These are phyloP conservation scores for Schizochytrium sp. DNA, from an alignment of 108 stramenopile species.

Conservation along the genomic window DNA sequence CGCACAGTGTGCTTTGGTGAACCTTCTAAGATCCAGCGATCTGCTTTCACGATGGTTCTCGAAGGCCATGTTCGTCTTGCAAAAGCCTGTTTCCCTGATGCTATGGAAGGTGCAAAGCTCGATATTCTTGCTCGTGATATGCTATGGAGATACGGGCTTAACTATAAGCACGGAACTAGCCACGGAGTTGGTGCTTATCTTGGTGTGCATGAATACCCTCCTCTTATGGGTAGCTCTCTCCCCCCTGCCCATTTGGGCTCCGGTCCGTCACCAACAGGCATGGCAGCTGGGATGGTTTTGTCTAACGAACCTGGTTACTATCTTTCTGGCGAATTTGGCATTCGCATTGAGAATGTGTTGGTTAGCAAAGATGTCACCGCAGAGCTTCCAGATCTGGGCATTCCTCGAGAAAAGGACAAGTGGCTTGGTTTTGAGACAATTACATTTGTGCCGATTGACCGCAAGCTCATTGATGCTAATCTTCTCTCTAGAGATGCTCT, in stretches of 20 bases:
- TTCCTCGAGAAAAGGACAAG: neutral
- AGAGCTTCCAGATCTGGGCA: neutral
- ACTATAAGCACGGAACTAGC: conserved; percentile 97
- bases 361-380: conserved; percentile 40
- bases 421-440: conserved; percentile 68
- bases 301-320: conserved; percentile 99
- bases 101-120: conserved; percentile 82
- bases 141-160: conserved; percentile 89
- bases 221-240: conserved; percentile 64
- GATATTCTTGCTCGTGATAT: conserved; percentile 92
- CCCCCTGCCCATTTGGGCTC: conserved; percentile 75
- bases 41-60: conserved; percentile 90
- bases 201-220: conserved; percentile 98
- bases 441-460: conserved; percentile 66
- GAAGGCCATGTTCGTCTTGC: conserved; percentile 95
- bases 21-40: conserved; percentile 82
- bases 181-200: conserved; percentile 96
- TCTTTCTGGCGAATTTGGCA: conserved; percentile 88
- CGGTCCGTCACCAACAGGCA: conserved; percentile 73
- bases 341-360: conserved; percentile 86
- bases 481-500: conserved; percentile 36
- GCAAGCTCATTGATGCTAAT: conserved; percentile 42
- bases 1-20: conserved; percentile 95
- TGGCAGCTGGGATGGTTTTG: conserved; percentile 94
- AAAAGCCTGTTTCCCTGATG: conserved; percentile 89